Percentiles rank a stretch among this genome's conserved stretches.
These are phyloP conservation scores for Epichloe sylvatica DNA, from an alignment of 2,329 filamentous ascomycete species.

Conservation along the genomic window DNA sequence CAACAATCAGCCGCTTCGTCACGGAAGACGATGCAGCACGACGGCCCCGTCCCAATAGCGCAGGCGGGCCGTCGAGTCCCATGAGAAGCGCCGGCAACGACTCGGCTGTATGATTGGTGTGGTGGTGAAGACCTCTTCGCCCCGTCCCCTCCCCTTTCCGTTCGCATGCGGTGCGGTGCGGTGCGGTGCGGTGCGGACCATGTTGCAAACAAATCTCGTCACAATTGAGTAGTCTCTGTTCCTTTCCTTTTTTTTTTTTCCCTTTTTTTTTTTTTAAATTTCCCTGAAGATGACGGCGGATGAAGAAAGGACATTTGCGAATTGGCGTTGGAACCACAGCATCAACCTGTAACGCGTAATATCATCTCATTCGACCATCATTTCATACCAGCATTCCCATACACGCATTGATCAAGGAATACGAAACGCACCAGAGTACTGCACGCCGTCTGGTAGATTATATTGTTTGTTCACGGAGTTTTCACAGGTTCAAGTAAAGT, in stretches of 20 bases:
- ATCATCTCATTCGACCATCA: background rate
- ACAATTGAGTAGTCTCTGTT: background rate
- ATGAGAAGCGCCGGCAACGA: conserved; percentile 6
- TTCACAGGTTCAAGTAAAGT: background rate
- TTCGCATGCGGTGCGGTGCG: too few species aligned
- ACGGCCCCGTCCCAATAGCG: background rate
- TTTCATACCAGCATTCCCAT: background rate
- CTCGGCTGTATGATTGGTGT: conserved; percentile 20
- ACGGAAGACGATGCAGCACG: background rate
- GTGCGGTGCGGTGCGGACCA: background rate
- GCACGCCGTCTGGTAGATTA: too few species aligned
- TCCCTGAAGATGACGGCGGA: background rate
- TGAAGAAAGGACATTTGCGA: background rate
- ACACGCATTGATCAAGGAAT: background rate
- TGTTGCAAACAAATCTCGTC: background rate
- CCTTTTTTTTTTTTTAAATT: background rate
- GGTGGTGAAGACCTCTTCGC: background rate
- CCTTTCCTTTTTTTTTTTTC: background rate
- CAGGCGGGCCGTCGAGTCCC: background rate
- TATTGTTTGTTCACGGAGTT: too few species aligned
- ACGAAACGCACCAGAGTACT: too few species aligned
- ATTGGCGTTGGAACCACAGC: background rate
- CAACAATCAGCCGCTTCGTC: conserved; percentile 5
- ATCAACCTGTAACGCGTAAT: background rate
- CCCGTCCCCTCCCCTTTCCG: background rate